Base-by-base conservation (phyloP, 805 yeast species). In the Kodamaea lidongshanica region DNA sequence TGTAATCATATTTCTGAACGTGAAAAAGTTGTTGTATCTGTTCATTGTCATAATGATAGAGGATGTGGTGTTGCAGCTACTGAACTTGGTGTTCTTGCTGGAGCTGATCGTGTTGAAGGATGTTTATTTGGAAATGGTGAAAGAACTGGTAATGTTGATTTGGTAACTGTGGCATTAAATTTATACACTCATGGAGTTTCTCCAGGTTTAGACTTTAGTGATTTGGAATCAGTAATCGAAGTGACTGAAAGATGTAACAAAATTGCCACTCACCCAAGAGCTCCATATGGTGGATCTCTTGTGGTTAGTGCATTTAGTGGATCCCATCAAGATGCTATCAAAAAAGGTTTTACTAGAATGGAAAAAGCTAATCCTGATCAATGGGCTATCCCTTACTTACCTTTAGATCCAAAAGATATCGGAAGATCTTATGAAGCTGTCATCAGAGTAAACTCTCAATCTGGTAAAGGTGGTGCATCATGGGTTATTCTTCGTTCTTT, bases 381-480 rank as follows among this genome's bases (percentile, higher is more conserved):
- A 7, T 80, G 89, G 89, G 64, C 65, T 46, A 69, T 80, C 41
- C 89, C 89, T 33, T 80, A 80, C 65, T 65, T 80, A 49, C 87
- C 89, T 37, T 67, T 80, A 54, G 89, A 80, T 62, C 89, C 89
- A 45, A 68, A 77, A 57, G 89, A 80, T 54, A 75, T 80, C 44
- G 89, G 89, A 34, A 70, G 86, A 65, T 79, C 70, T 44, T 80
- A 80, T 54, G 89, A 80, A 61, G 88, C 87, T 32, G 83, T 80
- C 35, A 80, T 80, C 50, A 70, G 89, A 65, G 88, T 80, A 47
- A 80, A 80, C 61, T 80, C 89, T 13, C 89, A 80, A 61, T 77
- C 85, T n/a, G 89, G 89, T 56, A 80, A 80, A 56, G 89, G 89
- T 51, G 89, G 89, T 56, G 85, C 88, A 26, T 85, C 88, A 13